phyloP scores from a whole-genome alignment of 2,329 filamentous ascomycete species.

The Lachnellula suecica region DNA sequence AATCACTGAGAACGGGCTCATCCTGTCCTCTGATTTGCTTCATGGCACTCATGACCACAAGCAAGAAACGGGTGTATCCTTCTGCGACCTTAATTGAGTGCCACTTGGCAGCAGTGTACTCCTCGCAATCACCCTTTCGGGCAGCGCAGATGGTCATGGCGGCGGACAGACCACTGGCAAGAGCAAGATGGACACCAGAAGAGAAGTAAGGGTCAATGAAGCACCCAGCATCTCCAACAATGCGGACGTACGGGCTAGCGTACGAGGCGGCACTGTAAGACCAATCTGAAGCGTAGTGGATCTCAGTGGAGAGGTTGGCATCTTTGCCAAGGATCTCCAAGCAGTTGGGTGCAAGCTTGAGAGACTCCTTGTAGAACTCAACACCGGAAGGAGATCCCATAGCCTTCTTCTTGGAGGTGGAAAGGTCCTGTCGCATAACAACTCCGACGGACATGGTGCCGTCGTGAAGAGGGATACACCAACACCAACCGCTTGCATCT shows the following conservation, averaged over 20 bases:
- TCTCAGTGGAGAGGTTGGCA: constrained; percentile 34
- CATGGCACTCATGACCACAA: constrained; percentile 39
- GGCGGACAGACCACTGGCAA: constrained; percentile 43
- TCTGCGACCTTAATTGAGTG: constrained; percentile 45
- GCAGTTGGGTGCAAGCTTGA: constrained; percentile 34
- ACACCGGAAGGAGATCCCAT: background rate
- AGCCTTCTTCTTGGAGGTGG: constrained; percentile 35
- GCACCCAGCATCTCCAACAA: constrained; percentile 38
- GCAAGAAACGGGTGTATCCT: constrained; percentile 47
- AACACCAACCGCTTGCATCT: constrained; percentile 49
- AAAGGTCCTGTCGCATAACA: constrained; percentile 40
- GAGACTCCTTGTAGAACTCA: constrained; percentile 18
- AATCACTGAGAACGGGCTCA: constrained; percentile 40
- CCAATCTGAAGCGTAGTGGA: constrained; percentile 46
- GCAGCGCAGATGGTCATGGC: constrained; percentile 43
- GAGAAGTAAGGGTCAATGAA: constrained; percentile 42
- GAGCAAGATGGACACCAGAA: constrained; percentile 39
- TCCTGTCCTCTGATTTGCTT: constrained; percentile 42
- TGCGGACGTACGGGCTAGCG: constrained; percentile 35
- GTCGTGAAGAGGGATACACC: constrained; percentile 50
- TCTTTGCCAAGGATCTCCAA: constrained; percentile 33
- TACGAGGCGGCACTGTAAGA: constrained; percentile 47
- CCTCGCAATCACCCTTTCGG: constrained; percentile 37
- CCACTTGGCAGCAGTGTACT: constrained; percentile 39
- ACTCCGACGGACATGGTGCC: constrained; percentile 44